Conservation (phyloP, 441 rosid genomes). For the Erodium chrysanthum region DNA sequence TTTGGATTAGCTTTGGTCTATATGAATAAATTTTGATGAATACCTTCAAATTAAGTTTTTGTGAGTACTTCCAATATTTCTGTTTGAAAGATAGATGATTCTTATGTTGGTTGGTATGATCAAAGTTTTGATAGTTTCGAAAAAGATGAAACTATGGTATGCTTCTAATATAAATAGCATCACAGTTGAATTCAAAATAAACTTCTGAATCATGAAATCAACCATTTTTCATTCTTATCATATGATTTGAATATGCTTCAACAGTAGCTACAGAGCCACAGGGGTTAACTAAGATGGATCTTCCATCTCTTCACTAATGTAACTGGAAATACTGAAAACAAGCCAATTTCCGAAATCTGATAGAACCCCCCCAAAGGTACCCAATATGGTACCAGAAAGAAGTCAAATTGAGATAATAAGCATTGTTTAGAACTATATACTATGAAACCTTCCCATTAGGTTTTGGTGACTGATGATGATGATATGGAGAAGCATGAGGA, state of each 20-base stretch:
- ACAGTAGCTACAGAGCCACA: not conserved
- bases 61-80: too few species aligned
- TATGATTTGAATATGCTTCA: not conserved
- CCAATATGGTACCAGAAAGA: not conserved
- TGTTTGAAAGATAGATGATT: too few species aligned
- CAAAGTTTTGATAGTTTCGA: too few species aligned
- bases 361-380: not conserved
- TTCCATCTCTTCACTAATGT: not conserved
- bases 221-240: not conserved
- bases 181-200: not conserved
- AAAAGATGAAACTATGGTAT: too few species aligned
- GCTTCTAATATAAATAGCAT: not conserved
- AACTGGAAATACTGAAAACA: too few species aligned
- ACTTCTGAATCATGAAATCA: not conserved
- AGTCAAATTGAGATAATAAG: not conserved
- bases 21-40: too few species aligned
- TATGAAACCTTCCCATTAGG: conserved; percentile 41
- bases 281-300: not conserved
- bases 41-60: too few species aligned
- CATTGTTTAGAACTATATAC: conserved; percentile 11
- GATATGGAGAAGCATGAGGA: conserved; percentile 33
- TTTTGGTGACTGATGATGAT: conserved; percentile 42
- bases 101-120: too few species aligned
- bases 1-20: too few species aligned
- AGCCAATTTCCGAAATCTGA: not conserved